These are phyloP conservation scores for Graphilbum fragrans DNA, from an alignment of 2,329 filamentous ascomycete genomes.

Conservation along the genomic window DNA sequence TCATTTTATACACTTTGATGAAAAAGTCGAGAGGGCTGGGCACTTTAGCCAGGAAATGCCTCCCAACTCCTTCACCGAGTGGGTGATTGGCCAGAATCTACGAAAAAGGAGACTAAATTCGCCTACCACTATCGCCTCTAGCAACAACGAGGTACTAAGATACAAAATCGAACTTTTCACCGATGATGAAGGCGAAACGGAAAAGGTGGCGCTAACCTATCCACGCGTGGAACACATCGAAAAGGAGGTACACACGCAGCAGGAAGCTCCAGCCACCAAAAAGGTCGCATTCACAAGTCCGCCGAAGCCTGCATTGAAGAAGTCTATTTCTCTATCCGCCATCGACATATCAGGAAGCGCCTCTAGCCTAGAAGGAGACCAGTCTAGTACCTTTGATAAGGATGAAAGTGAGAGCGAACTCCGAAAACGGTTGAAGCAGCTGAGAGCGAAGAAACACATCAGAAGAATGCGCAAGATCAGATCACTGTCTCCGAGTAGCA, in stretches of 20 bases:
- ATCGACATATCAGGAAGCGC: conserved; percentile 1
- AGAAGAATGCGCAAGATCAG: neutral
- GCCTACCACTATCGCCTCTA: neutral
- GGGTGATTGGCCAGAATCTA: conserved; percentile 27
- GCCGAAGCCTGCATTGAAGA: conserved; percentile 25
- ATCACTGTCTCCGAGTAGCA: neutral
- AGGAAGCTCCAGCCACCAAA: conserved; percentile 15
- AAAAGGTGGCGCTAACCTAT: conserved; percentile 35
- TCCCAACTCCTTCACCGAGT: conserved; percentile 25
- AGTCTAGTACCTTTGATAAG: neutral
- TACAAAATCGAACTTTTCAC: conserved; percentile 31
- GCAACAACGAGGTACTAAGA: conserved; percentile 14
- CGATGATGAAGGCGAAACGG: conserved; percentile 38
- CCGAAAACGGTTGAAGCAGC: neutral
- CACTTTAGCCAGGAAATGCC: too few relatives aligned
- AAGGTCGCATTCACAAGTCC: conserved; percentile 29
- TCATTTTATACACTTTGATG: too few relatives aligned
- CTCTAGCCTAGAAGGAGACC: neutral
- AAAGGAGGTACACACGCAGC: neutral
- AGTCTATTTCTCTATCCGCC: conserved; percentile 10
- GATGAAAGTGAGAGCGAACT: neutral
- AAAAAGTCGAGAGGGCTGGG: too few relatives aligned
- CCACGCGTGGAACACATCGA: conserved; percentile 23
- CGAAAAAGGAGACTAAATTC: neutral
- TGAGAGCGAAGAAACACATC: neutral